Percentiles rank a stretch among this genome's conserved stretches.
These are phyloP conservation scores for Ophiosphaerella narmari DNA, from an alignment of 2,329 filamentous ascomycete genomes.

Conservation along the genomic window DNA sequence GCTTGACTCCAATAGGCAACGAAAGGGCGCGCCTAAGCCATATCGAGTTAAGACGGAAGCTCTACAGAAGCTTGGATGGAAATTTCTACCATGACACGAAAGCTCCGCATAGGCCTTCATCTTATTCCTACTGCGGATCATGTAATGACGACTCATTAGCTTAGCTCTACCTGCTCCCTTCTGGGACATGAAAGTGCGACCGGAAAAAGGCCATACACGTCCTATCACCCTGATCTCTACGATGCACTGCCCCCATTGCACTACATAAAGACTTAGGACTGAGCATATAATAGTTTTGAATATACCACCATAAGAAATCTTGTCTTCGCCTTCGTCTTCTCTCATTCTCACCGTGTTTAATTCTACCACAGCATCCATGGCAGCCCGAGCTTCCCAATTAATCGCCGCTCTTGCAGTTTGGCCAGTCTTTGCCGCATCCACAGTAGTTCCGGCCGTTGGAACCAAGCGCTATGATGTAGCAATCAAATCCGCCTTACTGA, in stretches of 20 bases:
- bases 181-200: conserved; percentile 2
- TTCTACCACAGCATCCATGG: conserved; percentile 3
- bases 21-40: conserved; percentile 23
- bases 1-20: conserved; percentile 18
- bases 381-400: background rate
- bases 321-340: too few relatives aligned
- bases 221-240: too few relatives aligned
- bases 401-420: conserved; percentile 1
- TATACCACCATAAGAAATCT: too few relatives aligned
- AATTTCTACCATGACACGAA: background rate
- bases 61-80: background rate
- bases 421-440: conserved; percentile 1
- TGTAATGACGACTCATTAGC: too few relatives aligned
- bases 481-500: conserved; percentile 17
- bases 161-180: background rate
- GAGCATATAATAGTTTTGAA: too few relatives aligned
- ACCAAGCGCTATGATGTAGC: conserved; percentile 14
- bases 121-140: too few relatives aligned
- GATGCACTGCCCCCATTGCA: too few relatives aligned
- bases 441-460: conserved; percentile 17
- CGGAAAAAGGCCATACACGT: background rate
- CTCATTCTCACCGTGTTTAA: too few relatives aligned
- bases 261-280: too few relatives aligned
- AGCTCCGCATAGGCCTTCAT: background rate
- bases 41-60: background rate